Evolutionary conservation across 1,284 basidiomycete genomes (phyloP).

Genomic region (Wallemia ichthyophaga): DNA sequence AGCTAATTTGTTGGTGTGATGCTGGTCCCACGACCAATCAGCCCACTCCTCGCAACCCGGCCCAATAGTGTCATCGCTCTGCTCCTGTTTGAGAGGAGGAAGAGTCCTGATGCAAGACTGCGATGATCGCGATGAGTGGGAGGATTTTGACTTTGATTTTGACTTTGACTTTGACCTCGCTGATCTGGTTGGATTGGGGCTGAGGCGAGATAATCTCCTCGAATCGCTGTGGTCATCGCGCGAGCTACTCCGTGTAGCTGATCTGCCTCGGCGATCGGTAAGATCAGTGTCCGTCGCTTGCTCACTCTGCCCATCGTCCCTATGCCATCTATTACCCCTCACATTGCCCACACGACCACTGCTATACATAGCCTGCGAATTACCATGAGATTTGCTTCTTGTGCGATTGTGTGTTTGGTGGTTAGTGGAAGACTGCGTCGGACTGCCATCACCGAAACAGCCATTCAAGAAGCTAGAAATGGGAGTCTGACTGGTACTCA

Average conservation of each 20-base stretch:
- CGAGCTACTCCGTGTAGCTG: background rate
- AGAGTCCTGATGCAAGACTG: background rate
- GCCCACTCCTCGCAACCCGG: background rate
- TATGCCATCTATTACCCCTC: background rate
- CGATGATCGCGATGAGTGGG: too few relatives aligned
- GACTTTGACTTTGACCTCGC: too few relatives aligned
- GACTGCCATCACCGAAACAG: background rate
- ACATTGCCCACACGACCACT: background rate
- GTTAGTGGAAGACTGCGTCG: background rate
- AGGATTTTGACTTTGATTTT: too few relatives aligned
- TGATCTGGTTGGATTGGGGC: too few relatives aligned
- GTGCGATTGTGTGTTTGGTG: background rate
- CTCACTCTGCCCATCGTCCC: background rate
- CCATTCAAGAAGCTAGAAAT: background rate
- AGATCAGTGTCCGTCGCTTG: too few relatives aligned
- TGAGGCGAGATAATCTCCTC: too few relatives aligned
- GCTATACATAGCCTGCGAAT: background rate
- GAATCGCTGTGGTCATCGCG: too few relatives aligned
- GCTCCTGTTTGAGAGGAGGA: background rate
- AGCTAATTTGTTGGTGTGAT: background rate
- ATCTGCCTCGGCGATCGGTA: background rate
- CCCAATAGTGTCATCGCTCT: background rate
- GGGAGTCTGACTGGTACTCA: background rate
- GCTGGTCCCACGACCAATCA: too few relatives aligned
- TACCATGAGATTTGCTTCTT: background rate